phyloP scores from a whole-genome alignment of 177 flowering plant species.

The Telopea speciosissima region DNA sequence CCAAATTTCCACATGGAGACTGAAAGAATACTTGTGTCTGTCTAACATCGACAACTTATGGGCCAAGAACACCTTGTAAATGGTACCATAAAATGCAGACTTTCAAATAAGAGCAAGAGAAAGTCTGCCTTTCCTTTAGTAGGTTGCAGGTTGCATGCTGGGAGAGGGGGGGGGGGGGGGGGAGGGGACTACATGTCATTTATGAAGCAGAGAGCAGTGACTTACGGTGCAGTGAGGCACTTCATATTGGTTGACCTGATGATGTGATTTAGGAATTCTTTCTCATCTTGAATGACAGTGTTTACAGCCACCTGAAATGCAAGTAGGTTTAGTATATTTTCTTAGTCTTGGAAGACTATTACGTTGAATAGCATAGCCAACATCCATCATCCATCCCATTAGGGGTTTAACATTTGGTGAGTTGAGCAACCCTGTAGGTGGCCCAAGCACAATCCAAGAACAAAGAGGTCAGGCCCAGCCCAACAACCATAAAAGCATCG shows the following conservation, averaged over 20 bases:
- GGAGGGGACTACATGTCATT: too few species aligned
- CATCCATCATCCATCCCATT: background rate
- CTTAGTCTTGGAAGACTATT: too few species aligned
- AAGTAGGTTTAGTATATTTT: background rate
- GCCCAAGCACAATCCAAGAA: too few species aligned
- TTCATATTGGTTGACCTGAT: slow-evolving; percentile 95
- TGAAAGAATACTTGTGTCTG: background rate
- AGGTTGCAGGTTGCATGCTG: background rate
- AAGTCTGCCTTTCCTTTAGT: background rate
- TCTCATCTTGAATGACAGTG: slow-evolving; percentile 73
- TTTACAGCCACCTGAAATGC: slow-evolving; percentile 79
- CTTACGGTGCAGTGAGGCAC: slow-evolving; percentile 90
- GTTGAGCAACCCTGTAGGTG: too few species aligned
- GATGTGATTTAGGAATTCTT: slow-evolving; percentile 76
- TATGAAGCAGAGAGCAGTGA: background rate
- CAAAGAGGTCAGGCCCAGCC: too few species aligned
- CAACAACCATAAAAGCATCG: too few species aligned
- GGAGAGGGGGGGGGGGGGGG: too few species aligned
- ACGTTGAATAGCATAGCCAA: background rate
- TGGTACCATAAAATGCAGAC: background rate
- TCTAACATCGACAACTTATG: background rate
- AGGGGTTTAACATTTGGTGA: too few species aligned
- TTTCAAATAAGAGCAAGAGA: background rate
- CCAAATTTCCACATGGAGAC: background rate
- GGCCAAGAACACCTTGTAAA: background rate